Evolutionary conservation across 148 eudicot genomes (phyloP).

Genomic region (Cornus kousa): DNA sequence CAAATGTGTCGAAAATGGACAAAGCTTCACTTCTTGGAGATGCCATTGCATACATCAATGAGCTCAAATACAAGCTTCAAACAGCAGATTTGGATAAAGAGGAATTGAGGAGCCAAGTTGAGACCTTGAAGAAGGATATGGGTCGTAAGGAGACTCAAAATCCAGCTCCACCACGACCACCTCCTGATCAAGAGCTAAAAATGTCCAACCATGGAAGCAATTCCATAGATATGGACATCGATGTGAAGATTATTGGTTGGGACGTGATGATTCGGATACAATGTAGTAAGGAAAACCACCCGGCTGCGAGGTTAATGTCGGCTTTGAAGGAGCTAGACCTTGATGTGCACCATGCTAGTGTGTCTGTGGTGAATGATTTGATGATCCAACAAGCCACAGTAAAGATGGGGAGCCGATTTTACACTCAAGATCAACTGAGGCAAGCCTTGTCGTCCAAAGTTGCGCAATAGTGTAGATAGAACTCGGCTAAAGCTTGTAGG

Average conservation of each 20-base stretch:
- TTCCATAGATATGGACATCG: conserved; percentile 56
- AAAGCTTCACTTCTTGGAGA: conserved; percentile 91
- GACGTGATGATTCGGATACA: conserved; percentile 87
- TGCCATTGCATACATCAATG: conserved; percentile 79
- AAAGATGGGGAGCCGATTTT: conserved; percentile 62
- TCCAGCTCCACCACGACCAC: conserved; percentile 19
- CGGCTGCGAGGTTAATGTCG: conserved; percentile 77
- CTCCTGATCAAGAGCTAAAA: conserved; percentile 18
- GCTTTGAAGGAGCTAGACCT: conserved; percentile 76
- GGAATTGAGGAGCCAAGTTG: conserved; percentile 39
- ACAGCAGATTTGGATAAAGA: conserved; percentile 50
- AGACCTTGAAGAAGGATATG: conserved; percentile 56
- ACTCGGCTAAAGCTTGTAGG: background rate
- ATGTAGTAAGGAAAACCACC: conserved; percentile 72
- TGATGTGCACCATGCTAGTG: conserved; percentile 78
- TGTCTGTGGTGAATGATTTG: conserved; percentile 80
- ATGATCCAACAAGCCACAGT: conserved; percentile 93
- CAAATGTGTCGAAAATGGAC: conserved; percentile 97
- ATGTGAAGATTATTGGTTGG: conserved; percentile 81
- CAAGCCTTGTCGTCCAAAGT: conserved; percentile 49
- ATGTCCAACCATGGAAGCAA: conserved; percentile 5
- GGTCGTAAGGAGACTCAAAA: conserved; percentile 22
- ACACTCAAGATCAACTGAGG: conserved; percentile 71
- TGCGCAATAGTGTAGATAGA: background rate
- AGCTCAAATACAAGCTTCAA: conserved; percentile 60